Evolutionary conservation across 164 flowering plant species (phyloP).

Genomic region (Umbellularia californica): DNA sequence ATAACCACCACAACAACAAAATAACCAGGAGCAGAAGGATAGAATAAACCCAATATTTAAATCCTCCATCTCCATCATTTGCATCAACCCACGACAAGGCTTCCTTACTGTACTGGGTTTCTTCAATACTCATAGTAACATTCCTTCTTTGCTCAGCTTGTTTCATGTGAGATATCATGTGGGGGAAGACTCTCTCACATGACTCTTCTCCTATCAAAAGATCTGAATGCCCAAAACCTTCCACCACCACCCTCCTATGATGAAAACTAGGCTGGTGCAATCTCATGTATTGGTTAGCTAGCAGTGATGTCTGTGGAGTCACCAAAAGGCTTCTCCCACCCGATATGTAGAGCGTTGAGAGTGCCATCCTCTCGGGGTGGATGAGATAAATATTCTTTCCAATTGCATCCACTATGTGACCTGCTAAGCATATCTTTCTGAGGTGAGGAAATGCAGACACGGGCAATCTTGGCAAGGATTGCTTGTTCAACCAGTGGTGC

Average conservation of each 20-base stretch:
- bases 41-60: slow-evolving; percentile 14
- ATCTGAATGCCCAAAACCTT: slow-evolving; percentile 58
- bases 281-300: slow-evolving; percentile 55
- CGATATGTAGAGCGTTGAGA: slow-evolving; percentile 50
- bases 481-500: slow-evolving; percentile 47
- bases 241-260: slow-evolving; percentile 50
- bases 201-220: slow-evolving; percentile 54
- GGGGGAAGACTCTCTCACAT: slow-evolving; percentile 39
- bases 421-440: slow-evolving; percentile 45
- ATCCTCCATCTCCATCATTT: slow-evolving; percentile 14
- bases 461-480: slow-evolving; percentile 36
- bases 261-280: slow-evolving; percentile 53
- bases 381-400: slow-evolving; percentile 41
- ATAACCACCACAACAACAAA: slow-evolving; percentile 3
- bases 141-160: slow-evolving; percentile 21
- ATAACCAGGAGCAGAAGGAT: slow-evolving; percentile 11
- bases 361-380: slow-evolving; percentile 55
- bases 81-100: slow-evolving; percentile 32
- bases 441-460: slow-evolving; percentile 56
- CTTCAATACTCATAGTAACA: background rate
- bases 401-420: slow-evolving; percentile 43
- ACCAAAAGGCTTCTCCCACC: slow-evolving; percentile 46
- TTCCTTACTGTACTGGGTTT: slow-evolving; percentile 18
- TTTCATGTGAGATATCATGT: slow-evolving; percentile 42
- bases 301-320: slow-evolving; percentile 49